Conservation (phyloP, 345 rosid species). For the Tarenaya hassleriana region DNA sequence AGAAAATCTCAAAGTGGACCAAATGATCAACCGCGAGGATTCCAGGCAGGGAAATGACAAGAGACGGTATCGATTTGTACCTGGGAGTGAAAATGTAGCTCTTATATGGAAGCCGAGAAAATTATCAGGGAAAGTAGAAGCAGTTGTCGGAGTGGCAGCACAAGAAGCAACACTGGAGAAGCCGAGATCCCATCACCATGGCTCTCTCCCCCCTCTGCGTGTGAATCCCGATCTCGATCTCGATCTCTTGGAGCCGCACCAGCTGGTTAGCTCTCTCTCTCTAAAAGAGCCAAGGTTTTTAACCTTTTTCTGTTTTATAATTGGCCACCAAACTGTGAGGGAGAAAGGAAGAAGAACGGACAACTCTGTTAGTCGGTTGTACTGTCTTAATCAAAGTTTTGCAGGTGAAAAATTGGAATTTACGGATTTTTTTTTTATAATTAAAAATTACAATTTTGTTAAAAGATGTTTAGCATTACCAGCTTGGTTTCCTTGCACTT, state of each 20-base stretch:
- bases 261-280: conserved; percentile 26
- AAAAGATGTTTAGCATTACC: too few species aligned
- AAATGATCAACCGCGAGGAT: conserved; percentile 3
- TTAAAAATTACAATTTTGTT: too few species aligned
- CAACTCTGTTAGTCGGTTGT: conserved; percentile 1
- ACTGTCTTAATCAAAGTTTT: conserved; percentile 8
- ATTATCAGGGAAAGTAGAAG: conserved; percentile 21
- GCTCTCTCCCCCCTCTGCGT: conserved; percentile 25
- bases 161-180: conserved; percentile 22
- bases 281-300: conserved; percentile 13
- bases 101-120: neutral
- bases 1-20: conserved; percentile 22
- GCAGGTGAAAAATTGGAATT: too few species aligned
- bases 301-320: too few species aligned
- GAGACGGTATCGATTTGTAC: conserved; percentile 10
- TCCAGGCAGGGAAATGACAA: conserved; percentile 9
- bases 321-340: conserved; percentile 18
- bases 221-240: conserved; percentile 29
- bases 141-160: conserved; percentile 28
- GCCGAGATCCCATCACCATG: conserved; percentile 31
- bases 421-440: too few species aligned
- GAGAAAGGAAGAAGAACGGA: conserved; percentile 21
- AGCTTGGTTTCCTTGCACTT: too few species aligned
- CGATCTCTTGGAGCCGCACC: conserved; percentile 21
- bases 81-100: conserved; percentile 18